phyloP scores from a whole-genome alignment of 2,329 filamentous ascomycete species.

The Neofusicoccum laricinum region DNA sequence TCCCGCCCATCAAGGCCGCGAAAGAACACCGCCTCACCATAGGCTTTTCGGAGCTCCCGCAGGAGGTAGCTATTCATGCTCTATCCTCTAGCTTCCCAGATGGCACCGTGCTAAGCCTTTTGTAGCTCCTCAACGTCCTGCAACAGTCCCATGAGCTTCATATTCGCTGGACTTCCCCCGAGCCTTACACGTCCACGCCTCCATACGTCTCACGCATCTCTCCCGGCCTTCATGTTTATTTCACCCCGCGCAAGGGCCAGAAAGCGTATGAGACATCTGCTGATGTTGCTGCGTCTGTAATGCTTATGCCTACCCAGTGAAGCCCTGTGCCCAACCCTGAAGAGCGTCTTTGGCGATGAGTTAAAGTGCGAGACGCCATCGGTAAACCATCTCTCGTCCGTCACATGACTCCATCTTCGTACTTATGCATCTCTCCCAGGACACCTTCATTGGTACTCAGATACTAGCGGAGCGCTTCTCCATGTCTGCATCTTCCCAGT shows the following conservation, averaged over 20 bases:
- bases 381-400: conserved; percentile 31
- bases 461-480: conserved; percentile 58
- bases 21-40: conserved; percentile 80
- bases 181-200: conserved; percentile 56
- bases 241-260: conserved; percentile 55
- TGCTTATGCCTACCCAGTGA: conserved; percentile 33
- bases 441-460: conserved; percentile 62
- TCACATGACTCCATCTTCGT: neutral
- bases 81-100: neutral
- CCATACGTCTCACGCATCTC: conserved; percentile 74
- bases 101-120: neutral
- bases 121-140: conserved; percentile 60
- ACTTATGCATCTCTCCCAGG: conserved; percentile 30
- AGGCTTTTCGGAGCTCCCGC: conserved; percentile 68
- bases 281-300: too few species aligned
- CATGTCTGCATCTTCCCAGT: conserved; percentile 62
- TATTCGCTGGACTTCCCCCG: conserved; percentile 70
- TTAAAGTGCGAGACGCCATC: conserved; percentile 55
- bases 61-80: conserved; percentile 47
- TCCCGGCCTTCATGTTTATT: conserved; percentile 79
- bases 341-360: conserved; percentile 52
- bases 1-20: conserved; percentile 62
- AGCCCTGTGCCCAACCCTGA: conserved; percentile 58
- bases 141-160: conserved; percentile 68
- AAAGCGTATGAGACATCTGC: neutral